phyloP scores from a whole-genome alignment of 2,329 filamentous ascomycete species.

The Eutypa lata region DNA sequence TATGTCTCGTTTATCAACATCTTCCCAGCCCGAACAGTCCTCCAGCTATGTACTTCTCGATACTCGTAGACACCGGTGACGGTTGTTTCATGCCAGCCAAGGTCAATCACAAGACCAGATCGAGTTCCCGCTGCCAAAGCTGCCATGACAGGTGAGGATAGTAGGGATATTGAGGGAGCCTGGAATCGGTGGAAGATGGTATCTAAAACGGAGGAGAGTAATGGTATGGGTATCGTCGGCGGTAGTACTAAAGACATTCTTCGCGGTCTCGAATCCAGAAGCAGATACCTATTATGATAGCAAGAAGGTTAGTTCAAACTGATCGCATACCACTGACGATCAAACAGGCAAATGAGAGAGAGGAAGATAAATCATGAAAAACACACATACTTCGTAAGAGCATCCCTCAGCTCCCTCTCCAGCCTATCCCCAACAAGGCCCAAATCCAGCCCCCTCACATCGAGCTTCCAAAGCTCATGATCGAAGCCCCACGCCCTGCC shows the following conservation, averaged over 20 bases:
- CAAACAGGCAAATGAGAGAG: constrained; percentile 2
- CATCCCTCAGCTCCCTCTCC: constrained; percentile 76
- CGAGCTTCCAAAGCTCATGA: constrained; percentile 74
- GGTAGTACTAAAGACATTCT: constrained; percentile 74
- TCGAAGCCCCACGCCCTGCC: constrained; percentile 58
- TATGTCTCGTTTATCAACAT: constrained; percentile 68
- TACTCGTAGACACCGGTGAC: constrained; percentile 89
- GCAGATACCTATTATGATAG: constrained; percentile 46
- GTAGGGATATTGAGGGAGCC: constrained; percentile 73
- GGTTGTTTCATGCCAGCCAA: constrained; percentile 89
- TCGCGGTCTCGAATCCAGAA: constrained; percentile 73
- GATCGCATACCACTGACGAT: not conserved
- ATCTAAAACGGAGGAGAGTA: constrained; percentile 73
- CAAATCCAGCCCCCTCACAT: constrained; percentile 70
- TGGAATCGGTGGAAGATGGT: constrained; percentile 80
- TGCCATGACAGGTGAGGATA: constrained; percentile 73
- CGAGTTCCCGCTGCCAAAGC: constrained; percentile 78
- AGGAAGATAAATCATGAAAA: not conserved
- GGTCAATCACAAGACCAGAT: constrained; percentile 81
- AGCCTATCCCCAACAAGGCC: constrained; percentile 83
- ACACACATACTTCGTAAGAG: constrained; percentile 71
- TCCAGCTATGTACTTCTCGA: constrained; percentile 68
- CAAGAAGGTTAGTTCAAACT: not conserved
- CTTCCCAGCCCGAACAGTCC: constrained; percentile 73
- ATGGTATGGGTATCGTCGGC: constrained; percentile 70